Evolutionary conservation across 768 basidiomycete species (phyloP).

Genomic region (Leccinum longicurvipes): DNA sequence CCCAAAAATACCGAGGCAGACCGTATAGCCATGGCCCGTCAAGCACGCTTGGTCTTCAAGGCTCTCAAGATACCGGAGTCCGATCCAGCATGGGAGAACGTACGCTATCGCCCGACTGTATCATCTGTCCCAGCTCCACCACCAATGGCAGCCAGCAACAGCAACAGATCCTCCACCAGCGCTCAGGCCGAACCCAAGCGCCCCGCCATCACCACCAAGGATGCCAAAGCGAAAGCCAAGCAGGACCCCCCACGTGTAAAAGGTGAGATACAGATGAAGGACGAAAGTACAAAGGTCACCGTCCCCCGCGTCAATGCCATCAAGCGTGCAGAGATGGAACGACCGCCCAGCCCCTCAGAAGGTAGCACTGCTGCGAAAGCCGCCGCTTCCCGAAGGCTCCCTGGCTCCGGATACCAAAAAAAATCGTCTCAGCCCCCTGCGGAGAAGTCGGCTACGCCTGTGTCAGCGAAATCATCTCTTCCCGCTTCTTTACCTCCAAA

Average conservation of each 20-base stretch:
- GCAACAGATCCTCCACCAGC: constrained; percentile 20
- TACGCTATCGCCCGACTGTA: constrained; percentile 33
- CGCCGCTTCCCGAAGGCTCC: constrained; percentile 33
- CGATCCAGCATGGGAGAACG: constrained; percentile 63
- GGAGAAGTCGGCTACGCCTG: constrained; percentile 31
- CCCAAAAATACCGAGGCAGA: constrained; percentile 46
- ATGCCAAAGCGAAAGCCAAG: constrained; percentile 41
- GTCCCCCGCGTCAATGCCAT: constrained; percentile 30
- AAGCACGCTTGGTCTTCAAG: constrained; percentile 47
- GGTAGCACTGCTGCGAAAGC: constrained; percentile 14
- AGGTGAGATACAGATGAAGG: constrained; percentile 39
- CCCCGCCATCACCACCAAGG: constrained; percentile 41
- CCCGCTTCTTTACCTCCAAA: constrained; percentile 34
- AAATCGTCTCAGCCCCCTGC: constrained; percentile 27
- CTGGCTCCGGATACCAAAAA: constrained; percentile 50
- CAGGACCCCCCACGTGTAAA: constrained; percentile 27
- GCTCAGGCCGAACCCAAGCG: constrained; percentile 41
- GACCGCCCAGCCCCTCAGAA: constrained; percentile 18
- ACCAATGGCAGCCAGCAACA: constrained; percentile 16
- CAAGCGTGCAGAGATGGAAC: constrained; percentile 27
- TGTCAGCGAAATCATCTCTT: constrained; percentile 23
- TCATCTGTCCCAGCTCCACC: constrained; percentile 17
- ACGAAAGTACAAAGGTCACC: constrained; percentile 31
- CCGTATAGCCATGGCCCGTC: constrained; percentile 47
- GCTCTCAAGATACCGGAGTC: constrained; percentile 53